phyloP scores from a whole-genome alignment of 768 basidiomycete genomes.

The Obba rivulosa region DNA sequence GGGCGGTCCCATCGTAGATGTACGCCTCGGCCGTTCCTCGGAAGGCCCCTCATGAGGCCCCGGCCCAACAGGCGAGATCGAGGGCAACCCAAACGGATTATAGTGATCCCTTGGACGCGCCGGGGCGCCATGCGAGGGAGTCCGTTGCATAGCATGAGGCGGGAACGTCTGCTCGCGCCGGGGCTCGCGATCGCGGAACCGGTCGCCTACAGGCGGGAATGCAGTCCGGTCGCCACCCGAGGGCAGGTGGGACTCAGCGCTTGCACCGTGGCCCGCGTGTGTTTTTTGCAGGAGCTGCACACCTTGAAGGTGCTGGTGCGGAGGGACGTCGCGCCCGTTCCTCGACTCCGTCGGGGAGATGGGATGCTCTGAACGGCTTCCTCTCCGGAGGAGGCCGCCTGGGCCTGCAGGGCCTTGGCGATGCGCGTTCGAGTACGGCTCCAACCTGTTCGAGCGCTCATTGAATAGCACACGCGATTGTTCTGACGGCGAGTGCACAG shows the following conservation, averaged over 20 bases:
- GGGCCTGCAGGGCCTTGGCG: slow-evolving; percentile 34
- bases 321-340: slow-evolving; percentile 39
- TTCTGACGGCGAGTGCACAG: slow-evolving; percentile 47
- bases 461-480: slow-evolving; percentile 85
- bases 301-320: slow-evolving; percentile 33
- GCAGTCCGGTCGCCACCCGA: slow-evolving; percentile 15
- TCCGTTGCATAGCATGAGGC: neutral
- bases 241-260: slow-evolving; percentile 10
- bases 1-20: slow-evolving; percentile 45
- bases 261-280: slow-evolving; percentile 8
- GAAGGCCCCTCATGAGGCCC: slow-evolving; percentile 12
- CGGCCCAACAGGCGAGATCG: neutral
- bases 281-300: slow-evolving; percentile 63
- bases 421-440: slow-evolving; percentile 63
- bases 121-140: slow-evolving; percentile 11
- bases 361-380: slow-evolving; percentile 37
- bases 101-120: slow-evolving; percentile 3
- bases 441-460: slow-evolving; percentile 85
- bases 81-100: slow-evolving; percentile 1
- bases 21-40: slow-evolving; percentile 7
- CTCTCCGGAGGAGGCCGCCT: slow-evolving; percentile 31
- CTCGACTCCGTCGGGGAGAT: slow-evolving; percentile 37
- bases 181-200: slow-evolving; percentile 16
- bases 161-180: slow-evolving; percentile 13
- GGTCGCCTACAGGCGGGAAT: slow-evolving; percentile 6